Base-by-base conservation (phyloP, 495 filamentous ascomycete species). In the Neurospora tetraspora region DNA sequence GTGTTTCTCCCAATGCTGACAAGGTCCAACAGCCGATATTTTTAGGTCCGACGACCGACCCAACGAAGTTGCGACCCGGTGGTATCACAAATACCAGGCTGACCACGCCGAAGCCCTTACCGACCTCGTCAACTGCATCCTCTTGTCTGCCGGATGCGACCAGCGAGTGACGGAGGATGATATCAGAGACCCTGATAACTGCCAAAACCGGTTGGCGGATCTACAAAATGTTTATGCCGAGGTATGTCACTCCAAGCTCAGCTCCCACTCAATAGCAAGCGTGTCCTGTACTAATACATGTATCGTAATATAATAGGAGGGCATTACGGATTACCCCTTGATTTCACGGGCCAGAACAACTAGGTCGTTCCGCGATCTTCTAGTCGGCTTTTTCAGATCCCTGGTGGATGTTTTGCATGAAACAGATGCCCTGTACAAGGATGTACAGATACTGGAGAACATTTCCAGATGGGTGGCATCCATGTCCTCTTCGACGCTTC, bases 301-400 rank as follows among this genome's bases (percentile, higher is more conserved):
- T n/a, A 14, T 38, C 38, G 47, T 72, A 1, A 18, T 34, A 14
- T 34, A 68, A 37, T 73, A 91, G 81, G 88, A 92, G 81, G 89
- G 89, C 53, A 90, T 94, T 53, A 88, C 91, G 20, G 96, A 98
- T 36, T 99, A 98, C 77, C 96, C 96, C n/a, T 87, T 99, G 18
- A 91, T 96, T 27, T 93, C 93, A 11, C 93, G 90, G 79, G 85
- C 87, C 16, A 94, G 91, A 78, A 88, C 86, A 47, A 90, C 86
- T 75, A 86, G 88, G 61, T 85, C 89, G 31, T 98, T 98, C 81
- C 91, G 91, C 70, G 83, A 89, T 7, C 82, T 89, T 27, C 82
- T 99, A n/a, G 82, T 91, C 59, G 88, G 88, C 69, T 98, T 98
- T 81, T 90, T 97, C 77, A 82, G 86, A 71, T 84, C 90, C 4